phyloP scores from a whole-genome alignment of 306 rosid species.

The Dalbergia oliveri region DNA sequence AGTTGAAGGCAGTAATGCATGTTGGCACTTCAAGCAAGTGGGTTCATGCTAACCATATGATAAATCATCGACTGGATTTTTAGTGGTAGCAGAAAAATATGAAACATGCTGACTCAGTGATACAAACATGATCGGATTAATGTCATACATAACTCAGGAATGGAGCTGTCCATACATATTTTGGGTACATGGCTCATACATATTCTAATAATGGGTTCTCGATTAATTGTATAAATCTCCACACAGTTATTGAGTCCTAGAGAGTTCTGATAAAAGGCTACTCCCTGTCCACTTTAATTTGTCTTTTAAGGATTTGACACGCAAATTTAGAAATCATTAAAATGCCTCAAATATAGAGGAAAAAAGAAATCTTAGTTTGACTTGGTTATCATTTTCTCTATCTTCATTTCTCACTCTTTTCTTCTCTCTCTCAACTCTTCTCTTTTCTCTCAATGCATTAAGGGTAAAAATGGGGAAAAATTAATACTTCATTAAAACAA shows the following conservation, averaged over 20 bases:
- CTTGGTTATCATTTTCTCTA: too few relatives aligned
- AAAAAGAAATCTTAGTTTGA: too few relatives aligned
- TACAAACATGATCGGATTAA: constrained; percentile 4
- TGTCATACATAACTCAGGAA: not conserved
- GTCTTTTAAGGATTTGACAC: too few relatives aligned
- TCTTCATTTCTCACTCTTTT: too few relatives aligned
- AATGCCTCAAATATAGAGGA: too few relatives aligned
- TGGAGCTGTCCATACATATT: not conserved
- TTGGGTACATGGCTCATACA: not conserved
- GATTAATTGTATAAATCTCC: constrained; percentile 23
- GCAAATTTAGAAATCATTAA: too few relatives aligned
- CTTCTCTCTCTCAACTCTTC: too few relatives aligned
- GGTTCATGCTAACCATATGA: constrained; percentile 3
- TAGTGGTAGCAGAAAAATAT: constrained; percentile 28
- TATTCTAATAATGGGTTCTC: constrained; percentile 14
- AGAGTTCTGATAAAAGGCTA: not conserved
- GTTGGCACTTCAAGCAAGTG: constrained; percentile 26
- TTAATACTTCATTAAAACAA: too few relatives aligned
- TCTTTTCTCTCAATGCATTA: too few relatives aligned
- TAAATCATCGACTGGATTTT: constrained; percentile 10
- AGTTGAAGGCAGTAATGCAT: constrained; percentile 10
- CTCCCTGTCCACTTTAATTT: too few relatives aligned
- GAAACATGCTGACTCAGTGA: constrained; percentile 27
- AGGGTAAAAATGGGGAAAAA: too few relatives aligned
- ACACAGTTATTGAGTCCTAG: not conserved